Evolutionary conservation across 208 protist species (phyloP).

Genomic region (Acanthamoeba royreba): DNA sequence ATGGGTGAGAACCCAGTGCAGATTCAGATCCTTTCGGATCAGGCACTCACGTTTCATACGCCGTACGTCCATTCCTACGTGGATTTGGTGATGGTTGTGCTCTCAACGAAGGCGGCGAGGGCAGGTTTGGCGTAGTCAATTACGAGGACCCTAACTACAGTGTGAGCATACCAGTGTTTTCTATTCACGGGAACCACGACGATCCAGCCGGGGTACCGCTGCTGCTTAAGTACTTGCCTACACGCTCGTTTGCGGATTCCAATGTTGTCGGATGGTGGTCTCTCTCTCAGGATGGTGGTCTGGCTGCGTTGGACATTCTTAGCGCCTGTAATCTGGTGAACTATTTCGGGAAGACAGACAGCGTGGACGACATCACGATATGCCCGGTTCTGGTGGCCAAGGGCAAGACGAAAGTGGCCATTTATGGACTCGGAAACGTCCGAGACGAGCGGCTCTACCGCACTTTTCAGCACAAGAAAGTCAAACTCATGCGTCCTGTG

Average conservation of each 20-base stretch:
- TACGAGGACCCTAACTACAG: conserved; percentile 98
- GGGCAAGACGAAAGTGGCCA: conserved; percentile 74
- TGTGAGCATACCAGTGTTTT: conserved; percentile 96
- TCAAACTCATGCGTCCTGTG: conserved; percentile 50
- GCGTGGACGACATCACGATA: conserved; percentile 91
- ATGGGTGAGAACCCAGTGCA: conserved; percentile 88
- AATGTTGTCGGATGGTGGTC: not conserved
- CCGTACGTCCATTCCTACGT: not conserved
- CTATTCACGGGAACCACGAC: conserved; percentile 99
- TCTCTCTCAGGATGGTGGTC: conserved; percentile 67
- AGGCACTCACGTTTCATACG: conserved; percentile 83
- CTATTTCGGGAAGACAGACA: conserved; percentile 96
- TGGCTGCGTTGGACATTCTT: conserved; percentile 93
- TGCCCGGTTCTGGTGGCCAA: conserved; percentile 92
- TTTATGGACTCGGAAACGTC: conserved; percentile 98
- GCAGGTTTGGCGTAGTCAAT: conserved; percentile 76
- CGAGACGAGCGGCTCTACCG: conserved; percentile 96
- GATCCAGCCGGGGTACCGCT: conserved; percentile 93
- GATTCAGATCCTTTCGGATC: conserved; percentile 92
- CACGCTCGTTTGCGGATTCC: not conserved
- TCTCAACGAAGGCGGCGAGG: not conserved
- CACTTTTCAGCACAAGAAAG: conserved; percentile 87
- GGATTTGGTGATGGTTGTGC: not conserved
- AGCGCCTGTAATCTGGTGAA: conserved; percentile 93
- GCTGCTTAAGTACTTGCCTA: not conserved